These are phyloP conservation scores for Laburnicola sp. DNA, from an alignment of 2,329 filamentous ascomycete genomes.

Conservation along the genomic window DNA sequence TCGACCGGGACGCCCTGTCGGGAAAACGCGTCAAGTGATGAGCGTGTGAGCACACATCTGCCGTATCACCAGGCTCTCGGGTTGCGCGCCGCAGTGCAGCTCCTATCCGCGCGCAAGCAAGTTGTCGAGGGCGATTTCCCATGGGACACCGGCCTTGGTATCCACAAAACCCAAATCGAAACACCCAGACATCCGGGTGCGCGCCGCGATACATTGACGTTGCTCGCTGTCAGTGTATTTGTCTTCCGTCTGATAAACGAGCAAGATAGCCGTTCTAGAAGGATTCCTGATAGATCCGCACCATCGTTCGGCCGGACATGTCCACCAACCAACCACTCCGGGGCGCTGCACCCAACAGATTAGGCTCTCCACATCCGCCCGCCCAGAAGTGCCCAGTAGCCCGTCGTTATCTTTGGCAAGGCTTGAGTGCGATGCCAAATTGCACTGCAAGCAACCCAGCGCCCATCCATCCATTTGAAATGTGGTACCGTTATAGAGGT, in stretches of 20 bases:
- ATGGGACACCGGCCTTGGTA: no score
- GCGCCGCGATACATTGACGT: no score
- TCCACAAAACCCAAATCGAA: no score
- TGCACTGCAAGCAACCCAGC: slow-evolving; percentile 3
- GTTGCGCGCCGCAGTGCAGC: no score
- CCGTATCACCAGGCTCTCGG: no score
- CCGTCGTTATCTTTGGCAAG: slow-evolving; percentile 9
- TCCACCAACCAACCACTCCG: slow-evolving; percentile 7
- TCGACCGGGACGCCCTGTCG: slow-evolving; percentile 3
- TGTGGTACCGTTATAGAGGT: neutral
- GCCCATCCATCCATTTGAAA: neutral
- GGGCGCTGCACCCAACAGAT: slow-evolving; percentile 7
- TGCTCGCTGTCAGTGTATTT: neutral
- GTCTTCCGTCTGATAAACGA: neutral
- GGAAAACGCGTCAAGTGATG: neutral
- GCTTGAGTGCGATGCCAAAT: slow-evolving; percentile 24
- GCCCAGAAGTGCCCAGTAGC: slow-evolving; percentile 10
- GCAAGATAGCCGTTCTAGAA: slow-evolving; percentile 19
- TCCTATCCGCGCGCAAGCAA: no score
- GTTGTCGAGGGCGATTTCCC: no score
- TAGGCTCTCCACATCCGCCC: slow-evolving; percentile 5
- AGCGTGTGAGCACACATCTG: no score
- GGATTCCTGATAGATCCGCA: slow-evolving; percentile 8
- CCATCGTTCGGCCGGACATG: neutral
- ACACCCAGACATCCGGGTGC: no score